These are phyloP conservation scores for Solanum paucissectum DNA, from an alignment of 257 asterid species.

Conservation along the genomic window DNA sequence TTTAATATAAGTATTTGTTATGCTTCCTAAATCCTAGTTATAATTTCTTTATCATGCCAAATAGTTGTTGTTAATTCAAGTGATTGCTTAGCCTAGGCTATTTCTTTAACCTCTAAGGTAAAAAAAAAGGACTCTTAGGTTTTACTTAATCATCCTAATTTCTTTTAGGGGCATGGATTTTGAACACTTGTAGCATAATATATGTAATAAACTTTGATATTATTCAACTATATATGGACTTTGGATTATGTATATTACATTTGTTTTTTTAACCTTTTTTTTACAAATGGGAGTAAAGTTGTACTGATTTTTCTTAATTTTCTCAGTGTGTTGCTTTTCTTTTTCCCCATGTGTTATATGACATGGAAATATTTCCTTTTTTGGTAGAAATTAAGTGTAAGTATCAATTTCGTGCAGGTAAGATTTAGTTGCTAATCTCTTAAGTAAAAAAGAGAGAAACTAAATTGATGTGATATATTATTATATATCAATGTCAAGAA, in stretches of 20 bases:
- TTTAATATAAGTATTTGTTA: neutral
- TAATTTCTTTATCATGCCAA: neutral
- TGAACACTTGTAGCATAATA: neutral
- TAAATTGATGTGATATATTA: constrained; percentile 1
- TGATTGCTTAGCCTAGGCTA: neutral
- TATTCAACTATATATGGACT: neutral
- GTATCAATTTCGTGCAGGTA: neutral
- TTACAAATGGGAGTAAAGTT: neutral
- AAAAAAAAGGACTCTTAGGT: neutral
- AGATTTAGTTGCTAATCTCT: neutral
- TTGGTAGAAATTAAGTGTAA: neutral
- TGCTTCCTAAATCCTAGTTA: neutral
- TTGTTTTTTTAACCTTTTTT: neutral
- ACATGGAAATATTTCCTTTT: neutral
- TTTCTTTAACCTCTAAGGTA: neutral
- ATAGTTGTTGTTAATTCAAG: neutral
- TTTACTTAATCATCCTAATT: neutral
- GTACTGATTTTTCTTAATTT: neutral
- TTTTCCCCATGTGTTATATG: neutral
- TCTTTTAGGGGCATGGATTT: neutral
- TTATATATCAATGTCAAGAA: constrained; percentile 2
- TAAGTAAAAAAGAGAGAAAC: neutral
- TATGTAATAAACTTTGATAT: neutral
- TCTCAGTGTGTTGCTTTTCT: neutral
- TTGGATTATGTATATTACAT: neutral